A percentile compares a stretch with the other conserved stretches of the same genome.
These are phyloP conservation scores for Nakaseomyces uthaithaninus DNA, from an alignment of 1,139 yeast species.

Conservation along the genomic window DNA sequence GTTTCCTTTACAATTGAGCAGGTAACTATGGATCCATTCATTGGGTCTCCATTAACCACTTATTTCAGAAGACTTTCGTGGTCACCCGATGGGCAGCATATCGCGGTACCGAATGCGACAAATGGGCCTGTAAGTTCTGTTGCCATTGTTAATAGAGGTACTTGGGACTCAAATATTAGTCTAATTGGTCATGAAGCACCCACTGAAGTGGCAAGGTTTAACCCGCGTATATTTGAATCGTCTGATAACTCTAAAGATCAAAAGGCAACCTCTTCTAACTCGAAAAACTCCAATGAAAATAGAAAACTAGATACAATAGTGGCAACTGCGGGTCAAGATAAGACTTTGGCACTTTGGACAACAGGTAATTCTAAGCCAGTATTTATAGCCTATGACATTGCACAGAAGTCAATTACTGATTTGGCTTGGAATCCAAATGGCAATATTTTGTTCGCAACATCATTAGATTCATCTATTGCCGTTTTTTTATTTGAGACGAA, in stretches of 20 bases:
- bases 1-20: conserved; percentile 82
- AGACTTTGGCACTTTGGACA: conserved; percentile 63
- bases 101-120: conserved; percentile 94
- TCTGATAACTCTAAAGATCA: conserved; percentile 9
- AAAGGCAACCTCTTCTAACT: conserved; percentile 6
- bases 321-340: conserved; percentile 77
- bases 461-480: conserved; percentile 78
- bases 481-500: conserved; percentile 56
- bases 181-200: conserved; percentile 96
- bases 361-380: conserved; percentile 55
- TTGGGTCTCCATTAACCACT: conserved; percentile 82
- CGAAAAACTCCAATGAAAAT: conserved; percentile 11
- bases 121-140: conserved; percentile 94
- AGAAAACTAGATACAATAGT: conserved; percentile 39
- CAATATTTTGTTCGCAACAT: conserved; percentile 56
- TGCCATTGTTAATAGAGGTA: conserved; percentile 81
- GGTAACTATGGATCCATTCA: conserved; percentile 74
- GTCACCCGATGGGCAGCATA: conserved; percentile 97
- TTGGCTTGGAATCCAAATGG: conserved; percentile 79
- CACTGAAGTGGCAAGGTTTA: conserved; percentile 85
- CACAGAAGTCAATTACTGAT: conserved; percentile 60
- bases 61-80: conserved; percentile 88
- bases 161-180: conserved; percentile 83
- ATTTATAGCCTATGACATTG: conserved; percentile 55
- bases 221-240: conserved; percentile 55